Evolutionary conservation across 1,139 yeast genomes (phyloP).

Genomic region (Blastobotrys petasosporus): DNA sequence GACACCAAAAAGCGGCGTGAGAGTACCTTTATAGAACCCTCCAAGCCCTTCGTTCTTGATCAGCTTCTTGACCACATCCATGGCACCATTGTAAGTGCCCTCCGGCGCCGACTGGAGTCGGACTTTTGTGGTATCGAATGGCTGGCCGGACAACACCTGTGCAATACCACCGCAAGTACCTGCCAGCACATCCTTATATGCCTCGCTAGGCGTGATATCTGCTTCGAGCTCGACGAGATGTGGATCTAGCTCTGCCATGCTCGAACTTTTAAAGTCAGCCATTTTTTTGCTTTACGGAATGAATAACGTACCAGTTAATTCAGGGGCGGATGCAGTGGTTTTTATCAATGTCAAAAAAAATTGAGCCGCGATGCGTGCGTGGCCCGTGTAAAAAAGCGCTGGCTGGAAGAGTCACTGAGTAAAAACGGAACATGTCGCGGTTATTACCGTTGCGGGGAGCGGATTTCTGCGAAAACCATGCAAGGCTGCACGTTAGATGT

Average conservation of each 20-base stretch:
- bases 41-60: slow-evolving; percentile 66
- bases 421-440: background rate
- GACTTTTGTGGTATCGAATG: slow-evolving; percentile 91
- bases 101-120: slow-evolving; percentile 80
- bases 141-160: slow-evolving; percentile 93
- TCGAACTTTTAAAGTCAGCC: background rate
- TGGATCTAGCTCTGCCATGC: slow-evolving; percentile 30
- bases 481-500: no score
- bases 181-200: slow-evolving; percentile 73
- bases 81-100: slow-evolving; percentile 67
- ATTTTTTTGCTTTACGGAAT: background rate
- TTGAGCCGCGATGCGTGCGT: slow-evolving; percentile 2
- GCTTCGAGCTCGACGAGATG: slow-evolving; percentile 24
- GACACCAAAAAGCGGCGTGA: slow-evolving; percentile 81
- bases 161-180: slow-evolving; percentile 92
- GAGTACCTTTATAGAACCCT: slow-evolving; percentile 87
- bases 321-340: background rate
- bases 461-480: no score
- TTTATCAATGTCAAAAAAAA: background rate
- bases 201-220: slow-evolving; percentile 38
- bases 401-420: slow-evolving; percentile 1
- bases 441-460: no score
- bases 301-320: no score
- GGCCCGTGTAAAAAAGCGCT: background rate
- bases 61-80: slow-evolving; percentile 68